phyloP scores from a whole-genome alignment of 495 filamentous ascomycete genomes.

The Oidiodendron maius region DNA sequence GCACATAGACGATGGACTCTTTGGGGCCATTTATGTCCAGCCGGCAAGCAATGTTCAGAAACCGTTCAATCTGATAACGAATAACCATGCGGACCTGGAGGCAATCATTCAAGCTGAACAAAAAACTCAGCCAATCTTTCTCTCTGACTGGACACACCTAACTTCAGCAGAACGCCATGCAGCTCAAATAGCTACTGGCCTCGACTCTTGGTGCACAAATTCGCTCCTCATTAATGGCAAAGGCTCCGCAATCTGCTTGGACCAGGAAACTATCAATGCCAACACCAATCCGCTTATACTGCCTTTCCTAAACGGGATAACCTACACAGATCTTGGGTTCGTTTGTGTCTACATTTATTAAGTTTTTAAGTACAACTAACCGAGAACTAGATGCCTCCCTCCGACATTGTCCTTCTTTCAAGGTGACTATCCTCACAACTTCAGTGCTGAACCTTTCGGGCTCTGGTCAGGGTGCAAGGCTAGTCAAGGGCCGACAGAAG shows the following conservation, averaged over 20 bases:
- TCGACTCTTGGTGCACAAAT: constrained; percentile 34
- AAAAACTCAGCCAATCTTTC: constrained; percentile 34
- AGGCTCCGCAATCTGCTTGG: constrained; percentile 40
- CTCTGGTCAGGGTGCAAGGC: constrained; percentile 35
- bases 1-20: background rate
- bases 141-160: constrained; percentile 49
- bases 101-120: constrained; percentile 28
- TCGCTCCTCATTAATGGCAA: constrained; percentile 47
- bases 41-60: background rate
- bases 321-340: constrained; percentile 44
- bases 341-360: too few species aligned
- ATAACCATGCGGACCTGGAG: background rate
- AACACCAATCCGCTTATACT: constrained; percentile 27
- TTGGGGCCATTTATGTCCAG: background rate
- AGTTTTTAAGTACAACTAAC: too few species aligned
- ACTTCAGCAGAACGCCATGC: constrained; percentile 42
- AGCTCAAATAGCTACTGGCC: constrained; percentile 17
- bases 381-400: constrained; percentile 2
- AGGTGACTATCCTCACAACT: constrained; percentile 21
- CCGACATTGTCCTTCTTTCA: background rate
- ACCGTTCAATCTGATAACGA: background rate
- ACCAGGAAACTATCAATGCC: constrained; percentile 21
- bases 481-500: constrained; percentile 29
- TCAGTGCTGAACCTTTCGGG: constrained; percentile 29
- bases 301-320: constrained; percentile 23